phyloP scores from a whole-genome alignment of 83 land plant species.

The Picea mariana region DNA sequence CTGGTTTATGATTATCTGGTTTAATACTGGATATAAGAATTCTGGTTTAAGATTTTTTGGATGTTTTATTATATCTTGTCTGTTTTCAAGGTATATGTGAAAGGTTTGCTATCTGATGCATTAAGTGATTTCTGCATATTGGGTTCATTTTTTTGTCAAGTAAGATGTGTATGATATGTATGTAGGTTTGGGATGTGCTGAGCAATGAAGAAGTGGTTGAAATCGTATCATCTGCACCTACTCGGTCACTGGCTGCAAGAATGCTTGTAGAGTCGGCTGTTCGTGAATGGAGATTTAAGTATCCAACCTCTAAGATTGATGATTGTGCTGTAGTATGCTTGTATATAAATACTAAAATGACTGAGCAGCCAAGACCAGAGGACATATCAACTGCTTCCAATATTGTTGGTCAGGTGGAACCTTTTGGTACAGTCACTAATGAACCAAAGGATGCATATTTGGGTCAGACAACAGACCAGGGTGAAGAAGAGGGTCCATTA shows the following conservation, averaged over 20 bases:
- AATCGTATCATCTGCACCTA: conserved; percentile 56
- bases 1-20: not conserved
- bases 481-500: conserved; percentile 34
- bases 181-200: conserved; percentile 80
- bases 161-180: not conserved
- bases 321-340: conserved; percentile 75
- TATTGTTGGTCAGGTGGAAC: conserved; percentile 26
- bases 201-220: conserved; percentile 80
- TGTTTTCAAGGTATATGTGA: no score
- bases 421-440: conserved; percentile 17
- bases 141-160: not conserved
- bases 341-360: conserved; percentile 56
- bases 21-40: not conserved
- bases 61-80: no score
- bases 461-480: conserved; percentile 32
- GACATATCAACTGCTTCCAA: conserved; percentile 37
- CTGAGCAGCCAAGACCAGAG: conserved; percentile 40
- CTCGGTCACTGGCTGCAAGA: conserved; percentile 54
- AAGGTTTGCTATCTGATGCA: not conserved
- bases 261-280: conserved; percentile 60
- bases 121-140: not conserved
- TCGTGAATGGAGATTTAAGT: conserved; percentile 70
- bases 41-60: no score
- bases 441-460: conserved; percentile 1
- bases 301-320: conserved; percentile 75